Base-by-base conservation (phyloP, 2,329 filamentous ascomycete genomes). In the Pleomassaria siparia region DNA sequence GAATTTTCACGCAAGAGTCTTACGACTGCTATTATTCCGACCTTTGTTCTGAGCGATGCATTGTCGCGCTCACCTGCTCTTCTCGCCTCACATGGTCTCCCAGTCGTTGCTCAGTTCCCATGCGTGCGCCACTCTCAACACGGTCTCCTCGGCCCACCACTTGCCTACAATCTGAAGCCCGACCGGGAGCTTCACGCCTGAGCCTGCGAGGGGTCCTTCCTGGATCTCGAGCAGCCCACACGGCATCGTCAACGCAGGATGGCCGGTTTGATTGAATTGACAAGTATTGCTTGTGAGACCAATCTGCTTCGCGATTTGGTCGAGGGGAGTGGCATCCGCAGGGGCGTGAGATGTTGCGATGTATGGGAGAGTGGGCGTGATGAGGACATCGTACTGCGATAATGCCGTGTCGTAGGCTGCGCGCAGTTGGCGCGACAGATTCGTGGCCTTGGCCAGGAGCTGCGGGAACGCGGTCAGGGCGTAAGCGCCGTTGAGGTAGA, bases 251-350 rank as follows among this genome's bases (percentile, higher is more conserved):
- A 83, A 58, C 0, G 79, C 81, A 0, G 81, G 80, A 52, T 83
- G 80, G 0, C 80, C 80, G 0, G 79, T 82, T 2, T 78, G 72
- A 54, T 83, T 80, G 62, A 83, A 83, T 2, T 76, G 72, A 9
- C 77, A 76, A 4, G 81, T 84, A 53, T 84, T 84, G 13, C 71
- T 74, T 0, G 77, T 81, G 48, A 81, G 58, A 0, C 81, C 81
- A 26, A 82, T 76, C 25, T 76, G 78, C 10, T 76, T 76, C 43
- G 72, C 70, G 39, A 80, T 77, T 15, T 74, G 76, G 37, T 75
- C 71, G 13, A 73, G 62, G 2, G 75, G 74, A 2, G 70, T 69
- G 2, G 67, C 71, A 50, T 70, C 70, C 9, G 65, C 54, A 1
- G 56, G 53, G 0, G 74, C 71, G 42, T 80, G 74, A 12, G 66